Base-by-base conservation (phyloP, 257 asterid genomes). In the Echium plantagineum region DNA sequence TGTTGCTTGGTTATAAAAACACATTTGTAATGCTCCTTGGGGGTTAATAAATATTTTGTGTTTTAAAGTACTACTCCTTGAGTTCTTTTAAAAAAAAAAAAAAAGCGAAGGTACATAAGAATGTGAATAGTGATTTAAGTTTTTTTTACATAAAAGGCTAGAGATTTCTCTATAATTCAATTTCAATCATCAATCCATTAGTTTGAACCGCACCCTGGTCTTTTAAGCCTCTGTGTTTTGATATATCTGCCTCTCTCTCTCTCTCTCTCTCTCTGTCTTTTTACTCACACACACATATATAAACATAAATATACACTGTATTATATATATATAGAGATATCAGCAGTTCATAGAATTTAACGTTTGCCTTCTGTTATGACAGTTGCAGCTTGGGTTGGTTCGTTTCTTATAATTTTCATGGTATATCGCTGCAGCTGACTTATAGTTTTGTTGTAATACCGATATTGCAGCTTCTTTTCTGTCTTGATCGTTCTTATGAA, bases 401-500 rank as follows among this genome's bases (percentile, higher is more conserved):
- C 38, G 20, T 55, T 21, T 9, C 22, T 55, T 16, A 55, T 55
- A 9, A 12, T 19, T n/a, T 54, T 5, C 15, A 19, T 55, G 21
- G 6, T 20, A 53, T 63, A 47, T 30, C 20, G 49, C 55, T 62
- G 55, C 48, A 61, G 76, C 48, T 63, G 47, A 49, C 55, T 57
- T 57, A 67, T 35, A 46, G 71, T 57, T 53, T 42, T 63, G 65
- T 66, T 75, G 48, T 58, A 55, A 61, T 58, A 13, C 69, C 71
- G 56, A 65, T 63, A 59, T 60, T 76, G 67, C 85, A 93, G 99
- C 82, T 93, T 51, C 85, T 93, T 58, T 89, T 89, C 74, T 86
- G 81, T 78, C 75, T 93, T 74, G 80, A 73, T 64, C 97, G 97
- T 19, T 95, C 99, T 60, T 93, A 79, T 77, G 99, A 93, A 78